Evolutionary conservation across 805 yeast species (phyloP).

Genomic region (Tetrapisispora iriomotensis): DNA sequence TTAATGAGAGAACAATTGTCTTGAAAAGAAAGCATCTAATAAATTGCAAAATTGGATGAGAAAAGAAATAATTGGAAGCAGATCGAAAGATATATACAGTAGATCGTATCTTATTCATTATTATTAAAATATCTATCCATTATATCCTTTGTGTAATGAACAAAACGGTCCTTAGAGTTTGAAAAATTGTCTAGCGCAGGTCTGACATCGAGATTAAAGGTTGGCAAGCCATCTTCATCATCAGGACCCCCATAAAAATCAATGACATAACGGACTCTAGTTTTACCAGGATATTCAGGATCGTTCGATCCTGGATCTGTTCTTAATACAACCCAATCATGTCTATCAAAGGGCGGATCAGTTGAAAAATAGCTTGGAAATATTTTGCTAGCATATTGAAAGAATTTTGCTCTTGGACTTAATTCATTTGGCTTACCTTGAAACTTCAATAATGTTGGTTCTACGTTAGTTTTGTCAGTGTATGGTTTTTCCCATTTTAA

Average conservation of each 20-base stretch:
- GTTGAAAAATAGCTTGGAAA: conserved; percentile 66
- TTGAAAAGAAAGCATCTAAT: too few relatives aligned
- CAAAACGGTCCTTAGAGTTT: conserved; percentile 59
- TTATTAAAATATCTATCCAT: not conserved
- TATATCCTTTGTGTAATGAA: conserved; percentile 30
- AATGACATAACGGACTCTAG: conserved; percentile 78
- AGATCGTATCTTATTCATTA: not conserved
- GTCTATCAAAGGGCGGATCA: conserved; percentile 93
- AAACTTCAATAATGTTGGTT: conserved; percentile 74
- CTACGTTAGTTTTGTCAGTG: conserved; percentile 41
- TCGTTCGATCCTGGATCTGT: conserved; percentile 30
- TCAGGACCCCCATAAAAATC: conserved; percentile 97
- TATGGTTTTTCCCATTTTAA: conserved; percentile 81
- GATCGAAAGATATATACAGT: too few relatives aligned
- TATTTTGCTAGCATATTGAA: conserved; percentile 51
- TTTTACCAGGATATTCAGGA: conserved; percentile 39
- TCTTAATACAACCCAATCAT: conserved; percentile 94
- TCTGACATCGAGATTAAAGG: conserved; percentile 86
- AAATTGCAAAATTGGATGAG: too few relatives aligned
- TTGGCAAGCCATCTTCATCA: conserved; percentile 79
- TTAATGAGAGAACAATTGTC: too few relatives aligned
- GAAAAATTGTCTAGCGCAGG: conserved; percentile 75
- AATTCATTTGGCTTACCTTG: conserved; percentile 86
- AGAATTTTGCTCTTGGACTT: conserved; percentile 75
- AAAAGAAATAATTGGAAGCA: too few relatives aligned